Conservation (phyloP, 805 yeast species). For the Myxozyma neotropica region DNA sequence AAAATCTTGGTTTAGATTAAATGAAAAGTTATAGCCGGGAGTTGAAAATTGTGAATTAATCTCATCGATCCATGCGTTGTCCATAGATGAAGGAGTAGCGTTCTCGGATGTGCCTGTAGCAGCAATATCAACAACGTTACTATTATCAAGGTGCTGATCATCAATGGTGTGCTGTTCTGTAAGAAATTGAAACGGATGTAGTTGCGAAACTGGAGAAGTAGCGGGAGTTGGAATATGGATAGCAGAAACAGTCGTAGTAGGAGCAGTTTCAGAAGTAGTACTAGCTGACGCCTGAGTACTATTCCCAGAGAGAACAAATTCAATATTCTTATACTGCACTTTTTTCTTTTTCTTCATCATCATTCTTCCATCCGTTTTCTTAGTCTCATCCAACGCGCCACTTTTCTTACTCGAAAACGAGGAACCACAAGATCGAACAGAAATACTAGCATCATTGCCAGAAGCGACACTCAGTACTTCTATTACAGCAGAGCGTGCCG, state of each 20-base stretch:
- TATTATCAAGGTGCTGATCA: too few species aligned
- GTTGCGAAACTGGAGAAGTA: not conserved
- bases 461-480: not conserved
- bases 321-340: not conserved
- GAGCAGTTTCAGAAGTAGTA: not conserved
- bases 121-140: too few species aligned
- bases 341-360: not conserved
- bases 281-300: not conserved
- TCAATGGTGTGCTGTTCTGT: too few species aligned
- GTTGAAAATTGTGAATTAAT: not conserved
- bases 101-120: not conserved
- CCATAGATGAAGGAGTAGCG: not conserved
- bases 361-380: too few species aligned
- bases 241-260: not conserved
- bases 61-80: not conserved
- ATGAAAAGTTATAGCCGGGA: not conserved
- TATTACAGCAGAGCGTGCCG: not conserved
- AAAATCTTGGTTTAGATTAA: not conserved
- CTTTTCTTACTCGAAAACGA: not conserved
- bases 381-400: not conserved
- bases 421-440: not conserved
- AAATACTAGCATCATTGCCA: not conserved
- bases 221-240: too few species aligned
- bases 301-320: not conserved
- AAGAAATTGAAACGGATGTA: too few species aligned